Base-by-base conservation (phyloP, 306 rosid genomes). In the Cicer yamashitae region DNA sequence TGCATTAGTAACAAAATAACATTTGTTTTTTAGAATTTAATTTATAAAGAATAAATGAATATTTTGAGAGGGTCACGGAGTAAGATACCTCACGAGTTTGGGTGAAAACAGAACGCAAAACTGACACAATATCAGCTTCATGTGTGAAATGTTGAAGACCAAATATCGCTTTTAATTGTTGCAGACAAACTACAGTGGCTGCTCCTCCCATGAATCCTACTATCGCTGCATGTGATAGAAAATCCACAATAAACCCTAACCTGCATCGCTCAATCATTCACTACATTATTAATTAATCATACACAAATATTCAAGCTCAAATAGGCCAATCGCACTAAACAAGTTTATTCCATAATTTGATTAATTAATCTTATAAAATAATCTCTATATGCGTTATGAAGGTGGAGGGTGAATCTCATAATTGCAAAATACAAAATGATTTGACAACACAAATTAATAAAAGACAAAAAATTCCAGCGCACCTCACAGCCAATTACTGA, bases 191-290 rank as follows among this genome's bases (percentile, higher is more conserved):
- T 69, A 92, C 96, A 1, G 96, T 90, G 1, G 99, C 99, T 48
- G 99, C 96, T 60, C 99, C 99, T 2, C 88, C 98, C 99, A 94
- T 94, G 87, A 94, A 94, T 76, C 99, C 99, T 52, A 92, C 92
- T 30, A 94, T 92, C 7, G 91, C 83, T 65, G 99, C 97, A 82
- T 94, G 97, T 82, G 99, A 94, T 63, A 94, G 82, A 70, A 94
- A 92, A 84, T 94, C 99, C 88, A 94, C 96, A 37, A 94, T 83
- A 61, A 94, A 90, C 78, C 99, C 99, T 73, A 94, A 76, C 88
- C 99, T 92, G 93, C 80, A 37, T 22, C 53, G 53, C 48, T 9
- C 10, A 9, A 6, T 20, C 22, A 20, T 20, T 25, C 34, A 25
- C 34, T 25, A 25, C 0, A 25, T 25, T 25, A 3, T 25, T 25